Evolutionary conservation across 768 basidiomycete genomes (phyloP).

Genomic region (Suillus occidentalis): DNA sequence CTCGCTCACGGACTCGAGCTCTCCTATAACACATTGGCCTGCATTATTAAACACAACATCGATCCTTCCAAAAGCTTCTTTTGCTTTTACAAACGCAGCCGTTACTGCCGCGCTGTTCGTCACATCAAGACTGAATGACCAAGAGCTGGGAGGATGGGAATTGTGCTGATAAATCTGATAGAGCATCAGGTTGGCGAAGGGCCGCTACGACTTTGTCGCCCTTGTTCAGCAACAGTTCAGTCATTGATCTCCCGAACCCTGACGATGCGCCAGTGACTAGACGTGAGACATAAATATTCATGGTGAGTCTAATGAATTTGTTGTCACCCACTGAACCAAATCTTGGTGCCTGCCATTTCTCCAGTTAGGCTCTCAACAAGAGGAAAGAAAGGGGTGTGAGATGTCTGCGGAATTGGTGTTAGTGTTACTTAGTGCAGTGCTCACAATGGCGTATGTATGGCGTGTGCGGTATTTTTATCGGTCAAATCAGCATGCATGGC

Average conservation of each 20-base stretch:
- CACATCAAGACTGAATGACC: slow-evolving; percentile 35
- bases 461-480: neutral
- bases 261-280: slow-evolving; percentile 36
- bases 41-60: slow-evolving; percentile 42
- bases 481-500: neutral
- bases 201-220: slow-evolving; percentile 44
- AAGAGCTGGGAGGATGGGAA: slow-evolving; percentile 29
- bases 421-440: neutral
- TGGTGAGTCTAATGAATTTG: neutral
- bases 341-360: neutral
- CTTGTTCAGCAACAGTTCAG: slow-evolving; percentile 32
- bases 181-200: slow-evolving; percentile 37
- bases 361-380: neutral
- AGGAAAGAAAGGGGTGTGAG: neutral
- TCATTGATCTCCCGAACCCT: slow-evolving; percentile 38
- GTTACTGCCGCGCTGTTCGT: slow-evolving; percentile 22
- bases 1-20: slow-evolving; percentile 37
- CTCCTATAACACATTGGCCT: slow-evolving; percentile 26
- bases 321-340: slow-evolving; percentile 2
- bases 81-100: slow-evolving; percentile 28
- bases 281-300: neutral
- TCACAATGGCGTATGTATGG: neutral
- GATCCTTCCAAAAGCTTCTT: slow-evolving; percentile 31
- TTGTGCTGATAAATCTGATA: slow-evolving; percentile 26
- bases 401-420: neutral